phyloP scores from a whole-genome alignment of 768 basidiomycete genomes.

The Xerocomus spinulosus region DNA sequence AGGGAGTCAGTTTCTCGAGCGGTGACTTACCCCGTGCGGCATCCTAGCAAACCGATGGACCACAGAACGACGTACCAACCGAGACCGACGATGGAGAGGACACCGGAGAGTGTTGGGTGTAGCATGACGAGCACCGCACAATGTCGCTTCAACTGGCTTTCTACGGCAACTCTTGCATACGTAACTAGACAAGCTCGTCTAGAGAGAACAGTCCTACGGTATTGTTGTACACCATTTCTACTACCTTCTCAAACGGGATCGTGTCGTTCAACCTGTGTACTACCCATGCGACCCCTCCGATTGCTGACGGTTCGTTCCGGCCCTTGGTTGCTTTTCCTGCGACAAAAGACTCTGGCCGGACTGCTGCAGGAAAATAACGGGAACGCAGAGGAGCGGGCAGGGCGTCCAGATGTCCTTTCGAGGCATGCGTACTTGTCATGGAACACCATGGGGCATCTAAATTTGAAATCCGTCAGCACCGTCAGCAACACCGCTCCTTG shows the following conservation, averaged over 20 bases:
- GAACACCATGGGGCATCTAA: conserved; percentile 72
- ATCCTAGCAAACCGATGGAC: conserved; percentile 64
- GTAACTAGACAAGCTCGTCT: conserved; percentile 30
- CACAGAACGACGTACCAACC: conserved; percentile 63
- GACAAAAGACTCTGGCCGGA: conserved; percentile 55
- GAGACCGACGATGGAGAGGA: conserved; percentile 39
- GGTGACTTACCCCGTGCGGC: conserved; percentile 59
- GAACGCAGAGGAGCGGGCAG: conserved; percentile 44
- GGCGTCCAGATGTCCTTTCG: conserved; percentile 43
- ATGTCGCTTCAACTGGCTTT: too few species aligned
- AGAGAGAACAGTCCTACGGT: conserved; percentile 57
- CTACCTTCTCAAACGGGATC: conserved; percentile 49
- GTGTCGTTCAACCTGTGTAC: conserved; percentile 46
- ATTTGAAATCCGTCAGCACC: neutral
- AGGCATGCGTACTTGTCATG: conserved; percentile 63
- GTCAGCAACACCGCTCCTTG: neutral
- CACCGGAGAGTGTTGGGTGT: conserved; percentile 4
- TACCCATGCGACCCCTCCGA: conserved; percentile 72
- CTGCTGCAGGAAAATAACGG: conserved; percentile 48
- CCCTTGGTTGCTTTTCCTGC: conserved; percentile 65
- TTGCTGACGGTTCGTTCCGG: conserved; percentile 64
- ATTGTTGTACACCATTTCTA: conserved; percentile 58
- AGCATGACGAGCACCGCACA: conserved; percentile 14
- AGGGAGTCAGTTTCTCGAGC: neutral
- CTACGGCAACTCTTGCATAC: too few species aligned